A percentile compares a stretch with the other conserved stretches of the same genome.
Conservation (phyloP, 2,329 filamentous ascomycete genomes). For the Aureobasidium vineae region DNA sequence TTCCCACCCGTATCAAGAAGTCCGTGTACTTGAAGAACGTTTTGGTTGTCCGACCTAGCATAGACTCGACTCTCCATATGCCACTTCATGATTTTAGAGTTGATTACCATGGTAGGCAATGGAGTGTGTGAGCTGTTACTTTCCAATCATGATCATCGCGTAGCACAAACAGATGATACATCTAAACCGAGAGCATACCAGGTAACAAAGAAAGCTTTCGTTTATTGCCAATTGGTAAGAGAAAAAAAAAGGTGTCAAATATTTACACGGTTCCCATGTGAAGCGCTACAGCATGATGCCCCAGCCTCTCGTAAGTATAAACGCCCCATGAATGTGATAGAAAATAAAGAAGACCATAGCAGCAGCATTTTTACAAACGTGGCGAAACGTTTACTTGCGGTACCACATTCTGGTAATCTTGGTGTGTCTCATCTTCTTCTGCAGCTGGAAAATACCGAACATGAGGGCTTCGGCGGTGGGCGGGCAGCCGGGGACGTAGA, state of each 20-base stretch:
- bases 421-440: slow-evolving; percentile 68
- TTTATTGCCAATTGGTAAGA: slow-evolving; percentile 9
- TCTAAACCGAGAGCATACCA: neutral
- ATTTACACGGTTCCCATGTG: slow-evolving; percentile 20
- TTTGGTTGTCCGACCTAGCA: too few species aligned
- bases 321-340: slow-evolving; percentile 18
- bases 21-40: too few species aligned
- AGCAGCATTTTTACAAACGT: neutral
- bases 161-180: neutral
- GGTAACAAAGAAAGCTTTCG: slow-evolving; percentile 15
- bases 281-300: slow-evolving; percentile 24
- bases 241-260: slow-evolving; percentile 15
- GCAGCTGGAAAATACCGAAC: slow-evolving; percentile 68
- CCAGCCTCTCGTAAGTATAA: slow-evolving; percentile 16
- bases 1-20: too few species aligned
- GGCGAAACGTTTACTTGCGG: slow-evolving; percentile 42
- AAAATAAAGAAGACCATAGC: neutral
- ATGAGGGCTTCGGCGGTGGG: slow-evolving; percentile 54
- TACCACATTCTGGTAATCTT: slow-evolving; percentile 58
- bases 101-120: too few species aligned
- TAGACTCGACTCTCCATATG: too few species aligned
- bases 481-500: slow-evolving; percentile 73
- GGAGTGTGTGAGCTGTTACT: neutral
- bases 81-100: too few species aligned
- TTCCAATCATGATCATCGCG: neutral